Evolutionary conservation across 164 flowering plant genomes (phyloP).

Genomic region (Vitis rupestris): DNA sequence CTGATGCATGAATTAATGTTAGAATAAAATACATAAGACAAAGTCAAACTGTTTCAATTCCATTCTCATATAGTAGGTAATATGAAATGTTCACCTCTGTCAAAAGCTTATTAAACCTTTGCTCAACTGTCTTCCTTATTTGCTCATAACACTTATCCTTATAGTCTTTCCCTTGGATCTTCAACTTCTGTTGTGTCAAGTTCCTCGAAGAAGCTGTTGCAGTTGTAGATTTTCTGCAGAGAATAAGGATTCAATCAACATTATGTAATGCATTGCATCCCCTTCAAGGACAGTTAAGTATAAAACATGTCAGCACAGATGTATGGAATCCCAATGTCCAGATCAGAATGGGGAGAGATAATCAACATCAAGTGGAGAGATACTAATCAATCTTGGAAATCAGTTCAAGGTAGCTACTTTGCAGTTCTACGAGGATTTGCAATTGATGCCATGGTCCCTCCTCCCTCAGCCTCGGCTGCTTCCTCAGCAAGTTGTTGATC

Average conservation of each 20-base stretch:
- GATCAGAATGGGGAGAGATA: too few species aligned
- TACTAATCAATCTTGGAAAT: not conserved
- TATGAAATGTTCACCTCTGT: too few species aligned
- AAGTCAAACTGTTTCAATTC: not conserved
- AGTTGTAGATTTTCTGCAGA: slow-evolving; percentile 58
- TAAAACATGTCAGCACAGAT: too few species aligned
- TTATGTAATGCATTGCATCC: not conserved
- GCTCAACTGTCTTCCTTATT: slow-evolving; percentile 85
- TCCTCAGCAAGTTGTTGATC: slow-evolving; percentile 96
- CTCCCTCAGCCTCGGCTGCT: slow-evolving; percentile 99
- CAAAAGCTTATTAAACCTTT: slow-evolving; percentile 54
- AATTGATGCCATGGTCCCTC: slow-evolving; percentile 74
- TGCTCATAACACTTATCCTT: slow-evolving; percentile 98
- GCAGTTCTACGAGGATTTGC: slow-evolving; percentile 81
- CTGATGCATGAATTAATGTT: slow-evolving; percentile 40
- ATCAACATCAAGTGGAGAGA: not conserved
- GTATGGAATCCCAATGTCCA: too few species aligned
- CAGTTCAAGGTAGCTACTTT: slow-evolving; percentile 50
- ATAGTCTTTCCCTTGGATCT: slow-evolving; percentile 88
- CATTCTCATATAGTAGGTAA: too few species aligned
- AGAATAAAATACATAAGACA: slow-evolving; percentile 4
- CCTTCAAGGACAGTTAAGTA: too few species aligned
- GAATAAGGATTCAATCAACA: not conserved
- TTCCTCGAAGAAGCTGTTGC: slow-evolving; percentile 60
- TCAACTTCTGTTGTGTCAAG: slow-evolving; percentile 63